Base-by-base conservation (phyloP, 2,329 filamentous ascomycete species). In the Pseudopyricularia cyperi region DNA sequence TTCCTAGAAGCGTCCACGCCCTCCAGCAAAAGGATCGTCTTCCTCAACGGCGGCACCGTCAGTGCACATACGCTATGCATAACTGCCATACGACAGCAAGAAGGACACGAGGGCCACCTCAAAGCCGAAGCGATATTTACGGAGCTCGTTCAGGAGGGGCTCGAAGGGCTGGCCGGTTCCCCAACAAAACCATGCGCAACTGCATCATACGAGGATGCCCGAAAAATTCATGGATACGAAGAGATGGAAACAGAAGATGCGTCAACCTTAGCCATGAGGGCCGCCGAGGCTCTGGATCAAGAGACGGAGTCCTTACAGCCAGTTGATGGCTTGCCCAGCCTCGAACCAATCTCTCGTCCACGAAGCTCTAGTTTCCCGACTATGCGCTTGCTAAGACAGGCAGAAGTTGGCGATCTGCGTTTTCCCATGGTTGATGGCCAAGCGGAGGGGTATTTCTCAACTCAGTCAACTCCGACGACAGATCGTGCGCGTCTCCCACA, bases 1-100 rank as follows among this genome's bases (percentile, higher is more conserved):
- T 84, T 83, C 57, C 61, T 83, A 24, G 62, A 65, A 39, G 66
- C 66, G 9, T 71, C 74, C 7, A 70, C 69, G 1, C 60, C 66
- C 9, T 63, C 64, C 50, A 70, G 71, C 53, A 79, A 74, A 56
- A 72, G 73, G 53, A 62, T 83, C 4, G 79, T 81, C 7, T 81
- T 84, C 56, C 66, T 80, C 63, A 73, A 80, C 51, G 80, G 80
- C 3, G 79, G 80, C 9, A 77, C 75, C 3, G 68, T 74, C 9
- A 69, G 72, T 52, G 79, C 79, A 1, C 73, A 75, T 51, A 64
- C 72, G 6, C 65, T 73, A 24, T 83, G 79, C 58, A 71, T 83
- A 52, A 65, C 67, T 34, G 66, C 68, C 30, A 80, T 84, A 50
- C 74, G 73, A 61, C 63, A 75, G 50, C 66, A 77, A 53, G 64